Percentiles rank a stretch among this genome's conserved stretches.
Evolutionary conservation across 352 stramenopile genomes (phyloP).

Genomic region (Pythium brachiatum): DNA sequence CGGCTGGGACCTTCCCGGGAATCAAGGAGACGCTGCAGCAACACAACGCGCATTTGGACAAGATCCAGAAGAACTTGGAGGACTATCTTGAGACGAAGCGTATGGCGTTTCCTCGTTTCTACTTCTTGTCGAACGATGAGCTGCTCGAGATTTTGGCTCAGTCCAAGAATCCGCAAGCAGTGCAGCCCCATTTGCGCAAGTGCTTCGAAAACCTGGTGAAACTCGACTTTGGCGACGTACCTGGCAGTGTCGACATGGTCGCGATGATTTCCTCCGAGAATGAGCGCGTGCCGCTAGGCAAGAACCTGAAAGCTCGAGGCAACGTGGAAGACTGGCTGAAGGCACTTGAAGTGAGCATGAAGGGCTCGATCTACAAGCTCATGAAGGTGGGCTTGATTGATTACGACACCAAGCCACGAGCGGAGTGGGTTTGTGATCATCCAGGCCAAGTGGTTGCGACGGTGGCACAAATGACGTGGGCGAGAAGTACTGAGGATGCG

Average conservation of each 20-base stretch:
- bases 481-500: conserved; percentile 84
- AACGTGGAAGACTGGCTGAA: conserved; percentile 90
- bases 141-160: conserved; percentile 94
- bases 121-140: conserved; percentile 95
- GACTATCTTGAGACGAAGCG: conserved; percentile 93
- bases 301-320: conserved; percentile 91
- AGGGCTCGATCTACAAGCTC: conserved; percentile 88
- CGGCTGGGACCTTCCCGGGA: conserved; percentile 66
- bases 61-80: conserved; percentile 91
- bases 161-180: conserved; percentile 92
- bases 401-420: conserved; percentile 82
- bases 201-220: conserved; percentile 92
- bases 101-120: conserved; percentile 93
- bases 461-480: conserved; percentile 93
- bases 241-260: conserved; percentile 90
- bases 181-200: conserved; percentile 93
- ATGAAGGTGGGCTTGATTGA: conserved; percentile 92
- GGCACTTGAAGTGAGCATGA: conserved; percentile 88
- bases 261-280: conserved; percentile 92
- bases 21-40: conserved; percentile 84
- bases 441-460: conserved; percentile 92
- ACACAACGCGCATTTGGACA: conserved; percentile 85
- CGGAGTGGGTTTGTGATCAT: conserved; percentile 88
- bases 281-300: conserved; percentile 84
- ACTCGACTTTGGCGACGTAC: conserved; percentile 76